Evolutionary conservation across 192 early-diverging fungal species (phyloP).

Genomic region (Piromyces sp.): DNA sequence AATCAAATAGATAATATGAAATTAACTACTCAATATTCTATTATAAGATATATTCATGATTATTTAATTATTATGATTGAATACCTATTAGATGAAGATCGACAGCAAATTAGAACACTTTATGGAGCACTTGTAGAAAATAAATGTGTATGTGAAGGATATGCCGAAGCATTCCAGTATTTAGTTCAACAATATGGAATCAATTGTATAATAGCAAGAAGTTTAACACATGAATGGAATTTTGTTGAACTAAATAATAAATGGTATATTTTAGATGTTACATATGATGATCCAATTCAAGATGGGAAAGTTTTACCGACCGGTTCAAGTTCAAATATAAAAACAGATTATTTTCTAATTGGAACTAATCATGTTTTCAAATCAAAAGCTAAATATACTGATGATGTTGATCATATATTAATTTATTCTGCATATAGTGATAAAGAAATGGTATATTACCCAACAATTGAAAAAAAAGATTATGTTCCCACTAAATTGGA

Average conservation of each 20-base stretch:
- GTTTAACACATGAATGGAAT: neutral
- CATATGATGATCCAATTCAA: neutral
- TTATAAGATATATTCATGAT: neutral
- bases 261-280: neutral
- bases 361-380: neutral
- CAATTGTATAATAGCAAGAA: neutral
- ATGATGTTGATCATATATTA: neutral
- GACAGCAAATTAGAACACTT: neutral
- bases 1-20: neutral
- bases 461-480: neutral
- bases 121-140: neutral
- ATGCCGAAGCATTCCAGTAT: neutral
- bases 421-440: neutral
- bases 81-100: neutral
- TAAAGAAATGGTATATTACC: neutral
- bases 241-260: neutral
- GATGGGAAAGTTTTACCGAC: neutral
- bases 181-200: neutral
- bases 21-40: neutral
- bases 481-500: neutral
- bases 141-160: neutral
- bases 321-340: neutral
- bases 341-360: neutral
- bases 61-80: neutral
- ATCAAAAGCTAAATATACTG: neutral